Conservation (phyloP, 148 eudicot species). For the Spergularia bocconei region DNA sequence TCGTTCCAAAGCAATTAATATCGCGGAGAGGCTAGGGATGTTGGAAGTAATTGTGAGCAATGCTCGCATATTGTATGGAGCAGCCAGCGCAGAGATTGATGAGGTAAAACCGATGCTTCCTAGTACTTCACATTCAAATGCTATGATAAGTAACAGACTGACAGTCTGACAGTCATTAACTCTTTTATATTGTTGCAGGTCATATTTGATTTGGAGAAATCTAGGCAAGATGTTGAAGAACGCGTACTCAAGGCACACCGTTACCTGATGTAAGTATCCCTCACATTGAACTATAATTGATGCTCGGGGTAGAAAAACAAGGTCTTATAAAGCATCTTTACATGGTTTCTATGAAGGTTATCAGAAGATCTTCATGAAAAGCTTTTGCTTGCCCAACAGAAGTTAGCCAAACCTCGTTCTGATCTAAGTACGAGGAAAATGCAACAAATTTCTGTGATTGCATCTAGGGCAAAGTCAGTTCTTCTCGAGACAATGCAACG, state of each 20-base stretch:
- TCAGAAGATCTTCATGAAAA: conserved; percentile 4
- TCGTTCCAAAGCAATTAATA: conserved; percentile 91
- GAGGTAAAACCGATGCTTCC: conserved; percentile 47
- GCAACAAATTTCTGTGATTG: conserved; percentile 1
- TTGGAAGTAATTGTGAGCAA: conserved; percentile 45
- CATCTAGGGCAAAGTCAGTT: background rate
- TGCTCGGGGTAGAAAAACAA: background rate
- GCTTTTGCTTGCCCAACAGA: conserved; percentile 2
- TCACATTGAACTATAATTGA: background rate
- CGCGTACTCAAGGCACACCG: background rate
- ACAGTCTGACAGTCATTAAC: too few relatives aligned
- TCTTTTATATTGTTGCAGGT: background rate
- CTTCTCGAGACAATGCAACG: conserved; percentile 6
- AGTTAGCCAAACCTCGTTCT: background rate
- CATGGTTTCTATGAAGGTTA: background rate
- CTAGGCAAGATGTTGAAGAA: conserved; percentile 5
- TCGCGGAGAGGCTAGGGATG: conserved; percentile 81
- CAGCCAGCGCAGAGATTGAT: conserved; percentile 82
- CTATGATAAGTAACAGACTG: too few relatives aligned
- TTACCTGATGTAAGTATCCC: conserved; percentile 1
- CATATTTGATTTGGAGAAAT: conserved; percentile 8
- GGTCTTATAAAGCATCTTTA: background rate
- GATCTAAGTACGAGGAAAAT: background rate
- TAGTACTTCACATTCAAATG: too few relatives aligned
- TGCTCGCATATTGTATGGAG: conserved; percentile 77